Base-by-base conservation (phyloP, 176 grass and related monocot genomes). In the Chrysopogon serrulatus region DNA sequence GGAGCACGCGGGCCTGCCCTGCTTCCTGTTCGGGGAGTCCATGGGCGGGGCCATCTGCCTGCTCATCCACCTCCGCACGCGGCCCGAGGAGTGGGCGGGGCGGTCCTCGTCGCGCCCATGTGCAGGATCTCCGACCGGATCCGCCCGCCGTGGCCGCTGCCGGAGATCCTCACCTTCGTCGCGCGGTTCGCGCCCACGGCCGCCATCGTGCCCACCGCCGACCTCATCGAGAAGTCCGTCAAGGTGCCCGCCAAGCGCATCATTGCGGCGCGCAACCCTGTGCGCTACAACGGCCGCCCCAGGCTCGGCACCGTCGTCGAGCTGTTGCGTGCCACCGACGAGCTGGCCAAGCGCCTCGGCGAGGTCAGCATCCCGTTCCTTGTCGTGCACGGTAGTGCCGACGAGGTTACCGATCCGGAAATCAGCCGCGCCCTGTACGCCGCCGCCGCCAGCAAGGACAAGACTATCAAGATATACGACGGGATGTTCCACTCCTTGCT, bases 401-500 rank as follows among this genome's bases (percentile, higher is more conserved):
- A 98, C 85, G 93, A 92, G 89, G 89, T 98, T 26, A 94, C 91
- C 17, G 93, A 98, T 83, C 96, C 96, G 10, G 91, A 63, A 47
- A 74, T 95, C 66, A 98, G 93, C 86, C 89, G 51, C 2, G 91
- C 93, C 28, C 79, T 98, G 74, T 81, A 95, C 78, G 85, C 88
- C 40, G 77, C 91, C 71, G 91, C 96, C 13, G 71, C 67, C 56
- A 98, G 93, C 84, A 69, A 90, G 85, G 96, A 95, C 82, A 98
- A 95, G 81, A 90, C 87, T 68, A 95, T 98, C 86, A 94, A 83
- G 85, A 87, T 98, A 30, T 95, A 95, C 74, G 91, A 98, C 43
- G 93, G 96, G 78, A 98, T 98, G 96, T 76, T 98, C 68, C 96
- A 98, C 82, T 98, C 96, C 17, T 19, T 98, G 89, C 82, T 95